These are phyloP conservation scores for Aspergillus terreus DNA, from an alignment of 2,329 filamentous ascomycete genomes.

Conservation along the genomic window DNA sequence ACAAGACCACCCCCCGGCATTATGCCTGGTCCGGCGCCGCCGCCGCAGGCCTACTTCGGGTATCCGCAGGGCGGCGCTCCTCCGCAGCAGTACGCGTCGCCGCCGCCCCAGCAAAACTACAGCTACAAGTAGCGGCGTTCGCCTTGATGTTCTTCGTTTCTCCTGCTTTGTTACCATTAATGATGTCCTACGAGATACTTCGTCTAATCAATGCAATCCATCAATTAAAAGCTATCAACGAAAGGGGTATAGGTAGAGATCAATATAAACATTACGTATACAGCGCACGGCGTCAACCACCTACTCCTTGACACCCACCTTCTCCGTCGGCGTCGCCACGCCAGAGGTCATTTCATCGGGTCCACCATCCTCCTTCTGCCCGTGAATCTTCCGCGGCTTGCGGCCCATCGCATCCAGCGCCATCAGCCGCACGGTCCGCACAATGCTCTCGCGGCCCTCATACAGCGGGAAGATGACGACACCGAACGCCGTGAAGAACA, in stretches of 20 bases:
- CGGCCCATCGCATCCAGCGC: conserved; percentile 54
- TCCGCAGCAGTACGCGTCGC: conserved; percentile 4
- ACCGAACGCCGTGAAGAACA: conserved; percentile 67
- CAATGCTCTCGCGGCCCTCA: conserved; percentile 69
- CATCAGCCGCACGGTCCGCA: conserved; percentile 59
- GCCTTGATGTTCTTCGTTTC: neutral
- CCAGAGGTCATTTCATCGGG: conserved; percentile 6
- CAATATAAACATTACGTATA: conserved; percentile 13
- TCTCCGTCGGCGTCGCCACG: conserved; percentile 8
- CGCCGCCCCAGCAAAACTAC: conserved; percentile 13
- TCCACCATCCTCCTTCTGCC: conserved; percentile 12
- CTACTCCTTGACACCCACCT: conserved; percentile 3
- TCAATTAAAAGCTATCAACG: neutral
- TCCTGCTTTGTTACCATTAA: neutral
- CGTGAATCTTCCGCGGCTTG: conserved; percentile 27
- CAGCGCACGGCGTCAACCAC: conserved; percentile 6
- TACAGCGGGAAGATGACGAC: conserved; percentile 80
- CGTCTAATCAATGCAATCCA: neutral
- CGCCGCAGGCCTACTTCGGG: conserved; percentile 18
- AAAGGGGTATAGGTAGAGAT: neutral
- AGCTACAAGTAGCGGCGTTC: conserved; percentile 19
- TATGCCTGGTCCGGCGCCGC: conserved; percentile 24
- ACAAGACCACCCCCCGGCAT: conserved; percentile 30
- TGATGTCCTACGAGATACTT: neutral
- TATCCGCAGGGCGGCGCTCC: conserved; percentile 10